Percentiles rank a stretch among this genome's conserved stretches.
phyloP scores from a whole-genome alignment of 306 rosid genomes.

The Rubus idaeus region DNA sequence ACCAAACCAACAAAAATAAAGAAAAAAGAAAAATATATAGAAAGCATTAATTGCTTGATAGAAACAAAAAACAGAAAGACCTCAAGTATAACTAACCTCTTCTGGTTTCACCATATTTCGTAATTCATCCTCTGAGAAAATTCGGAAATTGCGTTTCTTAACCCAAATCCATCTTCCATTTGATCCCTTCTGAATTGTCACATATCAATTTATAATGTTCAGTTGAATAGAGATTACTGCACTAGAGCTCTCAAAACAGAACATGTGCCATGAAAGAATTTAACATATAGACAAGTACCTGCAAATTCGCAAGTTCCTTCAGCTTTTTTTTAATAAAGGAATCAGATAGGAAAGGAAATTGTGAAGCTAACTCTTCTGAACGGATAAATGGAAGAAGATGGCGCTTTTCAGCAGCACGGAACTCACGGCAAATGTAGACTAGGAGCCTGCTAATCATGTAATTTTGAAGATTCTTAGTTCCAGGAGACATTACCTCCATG shows the following conservation, averaged over 20 bases:
- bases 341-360: conserved; percentile 81
- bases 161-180: conserved; percentile 75
- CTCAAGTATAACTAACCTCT: conserved; percentile 62
- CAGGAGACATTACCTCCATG: conserved; percentile 94
- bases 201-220: conserved; percentile 36
- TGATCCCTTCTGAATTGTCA: conserved; percentile 61
- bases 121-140: conserved; percentile 76
- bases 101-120: conserved; percentile 91
- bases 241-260: neutral
- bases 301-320: conserved; percentile 78
- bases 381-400: conserved; percentile 55
- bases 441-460: conserved; percentile 80
- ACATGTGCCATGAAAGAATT: neutral
- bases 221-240: conserved; percentile 24
- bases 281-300: conserved; percentile 43
- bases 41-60: neutral
- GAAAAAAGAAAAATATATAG: too few species aligned
- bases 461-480: conserved; percentile 88
- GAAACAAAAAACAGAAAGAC: neutral
- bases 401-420: conserved; percentile 83
- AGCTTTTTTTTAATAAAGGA: conserved; percentile 73
- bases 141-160: conserved; percentile 81
- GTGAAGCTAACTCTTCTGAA: conserved; percentile 65
- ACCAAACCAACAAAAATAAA: too few species aligned
- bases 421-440: conserved; percentile 83